A percentile compares a stretch with the other conserved stretches of the same genome.
These are phyloP conservation scores for Spiraea crenata DNA, from an alignment of 331 rosid species.

Conservation along the genomic window DNA sequence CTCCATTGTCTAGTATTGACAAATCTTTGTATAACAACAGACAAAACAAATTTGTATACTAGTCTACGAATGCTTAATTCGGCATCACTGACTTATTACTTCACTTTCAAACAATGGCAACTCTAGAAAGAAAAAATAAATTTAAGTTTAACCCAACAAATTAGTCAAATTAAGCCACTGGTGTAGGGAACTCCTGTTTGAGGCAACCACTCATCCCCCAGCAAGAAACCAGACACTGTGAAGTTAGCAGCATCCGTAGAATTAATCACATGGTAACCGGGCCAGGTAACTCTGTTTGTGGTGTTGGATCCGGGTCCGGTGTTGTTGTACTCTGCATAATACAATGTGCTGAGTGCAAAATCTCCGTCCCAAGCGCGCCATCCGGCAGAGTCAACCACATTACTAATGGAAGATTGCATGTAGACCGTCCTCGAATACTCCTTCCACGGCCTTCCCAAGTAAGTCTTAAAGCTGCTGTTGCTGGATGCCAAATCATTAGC, in stretches of 20 bases:
- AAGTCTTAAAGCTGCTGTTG: slow-evolving; percentile 31
- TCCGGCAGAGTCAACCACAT: slow-evolving; percentile 41
- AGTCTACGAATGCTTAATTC: neutral
- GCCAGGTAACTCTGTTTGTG: slow-evolving; percentile 47
- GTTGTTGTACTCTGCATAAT: slow-evolving; percentile 56
- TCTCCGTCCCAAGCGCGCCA: slow-evolving; percentile 75
- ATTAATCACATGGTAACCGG: slow-evolving; percentile 51
- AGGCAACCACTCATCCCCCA: slow-evolving; percentile 54
- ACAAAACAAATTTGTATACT: neutral
- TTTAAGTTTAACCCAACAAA: neutral
- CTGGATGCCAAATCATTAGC: slow-evolving; percentile 44
- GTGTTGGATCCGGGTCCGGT: slow-evolving; percentile 52
- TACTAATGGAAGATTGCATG: slow-evolving; percentile 55
- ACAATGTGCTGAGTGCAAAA: slow-evolving; percentile 49
- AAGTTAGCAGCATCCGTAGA: slow-evolving; percentile 49
- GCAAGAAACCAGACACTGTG: slow-evolving; percentile 49
- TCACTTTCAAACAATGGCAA: neutral
- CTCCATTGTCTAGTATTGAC: too few relatives aligned
- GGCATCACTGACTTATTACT: slow-evolving; percentile 13
- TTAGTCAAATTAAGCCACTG: slow-evolving; percentile 30
- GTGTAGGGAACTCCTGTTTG: slow-evolving; percentile 56
- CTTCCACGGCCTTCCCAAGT: slow-evolving; percentile 85
- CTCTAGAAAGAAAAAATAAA: neutral
- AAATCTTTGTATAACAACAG: too few relatives aligned
- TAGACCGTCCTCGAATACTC: slow-evolving; percentile 64